phyloP scores from a whole-genome alignment of 495 filamentous ascomycete genomes.

The Penicillium subrubescens region DNA sequence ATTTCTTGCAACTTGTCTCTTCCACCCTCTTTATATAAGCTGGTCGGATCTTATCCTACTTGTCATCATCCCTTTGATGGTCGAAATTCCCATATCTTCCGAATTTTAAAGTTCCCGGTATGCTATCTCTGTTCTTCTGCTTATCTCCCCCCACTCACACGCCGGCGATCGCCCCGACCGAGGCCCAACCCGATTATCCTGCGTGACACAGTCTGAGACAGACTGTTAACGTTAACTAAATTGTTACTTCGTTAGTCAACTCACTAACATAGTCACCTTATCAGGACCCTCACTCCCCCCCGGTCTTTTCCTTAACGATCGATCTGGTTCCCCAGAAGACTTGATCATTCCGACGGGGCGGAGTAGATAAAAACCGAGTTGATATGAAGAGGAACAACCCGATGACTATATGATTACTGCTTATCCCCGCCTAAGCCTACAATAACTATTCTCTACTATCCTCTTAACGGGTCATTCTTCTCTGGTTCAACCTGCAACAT shows the following conservation, averaged over 20 bases:
- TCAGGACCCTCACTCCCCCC: constrained; percentile 4
- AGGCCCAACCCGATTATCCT: not conserved
- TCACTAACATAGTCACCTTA: constrained; percentile 13
- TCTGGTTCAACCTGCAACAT: not conserved
- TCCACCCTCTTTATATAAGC: not conserved
- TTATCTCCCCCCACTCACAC: constrained; percentile 39
- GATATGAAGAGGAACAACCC: not conserved
- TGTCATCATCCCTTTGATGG: not conserved
- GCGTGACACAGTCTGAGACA: too few relatives aligned
- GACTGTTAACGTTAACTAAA: too few relatives aligned
- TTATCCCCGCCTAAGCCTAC: too few relatives aligned
- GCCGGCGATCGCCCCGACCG: constrained; percentile 24
- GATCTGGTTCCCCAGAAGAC: not conserved
- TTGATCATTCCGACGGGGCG: not conserved
- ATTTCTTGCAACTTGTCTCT: not conserved
- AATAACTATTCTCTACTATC: too few relatives aligned
- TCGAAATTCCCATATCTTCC: not conserved
- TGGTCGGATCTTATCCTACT: too few relatives aligned
- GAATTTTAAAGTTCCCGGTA: not conserved
- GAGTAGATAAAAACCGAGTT: not conserved
- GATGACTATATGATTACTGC: not conserved
- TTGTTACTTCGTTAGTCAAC: not conserved
- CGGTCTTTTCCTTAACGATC: not conserved
- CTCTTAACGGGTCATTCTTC: not conserved
- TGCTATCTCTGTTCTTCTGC: constrained; percentile 5